Base-by-base conservation (phyloP, 768 basidiomycete species). In the Rubroboletus pulcherrimus region DNA sequence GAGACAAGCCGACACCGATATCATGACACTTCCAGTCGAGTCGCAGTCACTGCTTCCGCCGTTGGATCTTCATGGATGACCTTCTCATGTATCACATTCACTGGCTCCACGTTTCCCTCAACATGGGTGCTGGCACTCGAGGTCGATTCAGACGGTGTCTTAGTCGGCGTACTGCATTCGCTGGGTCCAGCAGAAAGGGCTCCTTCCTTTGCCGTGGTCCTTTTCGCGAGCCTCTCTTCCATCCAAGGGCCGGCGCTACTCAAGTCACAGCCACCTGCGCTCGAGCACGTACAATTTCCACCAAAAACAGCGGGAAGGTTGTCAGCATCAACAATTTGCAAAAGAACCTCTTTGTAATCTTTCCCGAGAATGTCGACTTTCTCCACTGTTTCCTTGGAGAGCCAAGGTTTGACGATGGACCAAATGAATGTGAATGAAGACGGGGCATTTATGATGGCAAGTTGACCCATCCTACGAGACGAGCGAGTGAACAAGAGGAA, bases 241-340 rank as follows among this genome's bases (percentile, higher is more conserved):
- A 83, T 72, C 88, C 88, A 89, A 24, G 87, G 88, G 6, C 88
- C 88, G 2, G 78, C 84, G 37, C 81, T 81, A 58, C 83, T 85
- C 62, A 82, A 60, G 52, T 77, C 77, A 60, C 88, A 90, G 6
- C 86, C 83, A 39, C 79, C 84, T 24, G 67, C 66, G 31, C 73
- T 73, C 9, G 66, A 69, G 66, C 89, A 91, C 7, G 75, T 79
- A 65, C 89, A 91, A 11, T 72, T 77, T 21, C 89, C 89, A 15
- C 89, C 89, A 15, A 89, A 74, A 15, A 68, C 64, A 19, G 65
- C 66, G 5, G 89, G 89, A 26, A 91, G 73, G 59, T 81, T 80
- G 51, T 89, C 85, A 4, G 76, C 80, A 59, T 86, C 82, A 47
- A 90, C 71, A 34, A 86, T 67, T 26, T 81, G 76, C 24, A 87